These are phyloP conservation scores for Vaccinium myrtillus DNA, from an alignment of 148 eudicot species.

Conservation along the genomic window DNA sequence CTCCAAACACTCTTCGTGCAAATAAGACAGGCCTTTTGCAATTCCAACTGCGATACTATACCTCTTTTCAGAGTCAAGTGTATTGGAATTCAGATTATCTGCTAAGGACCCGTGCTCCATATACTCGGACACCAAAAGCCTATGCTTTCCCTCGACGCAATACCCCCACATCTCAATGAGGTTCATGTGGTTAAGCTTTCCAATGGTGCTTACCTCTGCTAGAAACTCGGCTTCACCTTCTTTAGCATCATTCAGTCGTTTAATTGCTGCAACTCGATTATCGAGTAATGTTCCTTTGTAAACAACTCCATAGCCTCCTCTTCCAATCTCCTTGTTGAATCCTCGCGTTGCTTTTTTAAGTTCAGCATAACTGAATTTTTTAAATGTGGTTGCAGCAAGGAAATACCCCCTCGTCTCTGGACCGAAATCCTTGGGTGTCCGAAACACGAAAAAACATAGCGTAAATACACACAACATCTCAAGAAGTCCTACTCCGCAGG, in stretches of 20 bases:
- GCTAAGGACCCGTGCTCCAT: constrained; percentile 24
- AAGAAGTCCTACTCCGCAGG: constrained; percentile 22
- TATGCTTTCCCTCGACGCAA: constrained; percentile 12
- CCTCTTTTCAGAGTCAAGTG: constrained; percentile 10
- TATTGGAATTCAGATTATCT: constrained; percentile 5
- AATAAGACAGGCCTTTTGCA: constrained; percentile 21
- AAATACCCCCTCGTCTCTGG: constrained; percentile 11
- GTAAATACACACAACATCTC: constrained; percentile 17
- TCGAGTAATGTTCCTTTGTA: constrained; percentile 18
- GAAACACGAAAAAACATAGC: constrained; percentile 6
- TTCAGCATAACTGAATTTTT: constrained; percentile 34
- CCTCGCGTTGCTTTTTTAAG: constrained; percentile 26
- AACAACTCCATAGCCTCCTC: constrained; percentile 31
- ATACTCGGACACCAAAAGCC: constrained; percentile 20
- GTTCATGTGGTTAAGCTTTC: constrained; percentile 31
- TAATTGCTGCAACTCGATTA: constrained; percentile 26
- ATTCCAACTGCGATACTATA: constrained; percentile 22
- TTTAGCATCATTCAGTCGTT: constrained; percentile 22
- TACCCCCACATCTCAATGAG: constrained; percentile 24
- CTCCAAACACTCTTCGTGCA: constrained; percentile 28
- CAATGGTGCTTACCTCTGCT: constrained; percentile 21
- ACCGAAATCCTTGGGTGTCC: neutral
- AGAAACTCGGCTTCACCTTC: constrained; percentile 28
- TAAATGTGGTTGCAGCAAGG: constrained; percentile 29
- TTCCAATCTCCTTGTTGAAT: constrained; percentile 32